A percentile compares a stretch with the other conserved stretches of the same genome.
These are phyloP conservation scores for Sarocladiaceae sp. DNA, from an alignment of 2,329 filamentous ascomycete genomes.

Conservation along the genomic window DNA sequence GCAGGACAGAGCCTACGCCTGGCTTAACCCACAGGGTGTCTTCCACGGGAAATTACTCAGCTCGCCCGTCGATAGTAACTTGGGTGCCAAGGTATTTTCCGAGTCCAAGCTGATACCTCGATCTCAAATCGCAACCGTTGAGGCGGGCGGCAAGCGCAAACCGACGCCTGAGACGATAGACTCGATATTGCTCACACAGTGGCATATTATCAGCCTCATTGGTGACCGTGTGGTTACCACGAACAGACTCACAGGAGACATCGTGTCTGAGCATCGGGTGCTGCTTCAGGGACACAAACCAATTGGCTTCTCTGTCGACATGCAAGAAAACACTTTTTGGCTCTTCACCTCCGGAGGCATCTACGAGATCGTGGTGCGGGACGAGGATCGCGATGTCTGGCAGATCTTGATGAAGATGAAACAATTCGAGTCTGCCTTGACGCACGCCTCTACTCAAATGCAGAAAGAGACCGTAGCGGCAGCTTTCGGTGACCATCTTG, in stretches of 20 bases:
- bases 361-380: constrained; percentile 85
- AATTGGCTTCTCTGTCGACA: constrained; percentile 82
- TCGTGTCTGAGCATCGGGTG: constrained; percentile 81
- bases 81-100: constrained; percentile 71
- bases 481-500: constrained; percentile 84
- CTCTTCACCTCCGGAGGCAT: constrained; percentile 88
- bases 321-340: constrained; percentile 97
- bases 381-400: constrained; percentile 93
- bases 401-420: constrained; percentile 84
- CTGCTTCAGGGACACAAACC: constrained; percentile 74
- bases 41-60: constrained; percentile 78
- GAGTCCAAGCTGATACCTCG: constrained; percentile 74
- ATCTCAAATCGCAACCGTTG: constrained; percentile 66
- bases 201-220: constrained; percentile 83
- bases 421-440: constrained; percentile 83
- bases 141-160: constrained; percentile 61
- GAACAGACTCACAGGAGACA: constrained; percentile 79
- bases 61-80: constrained; percentile 51
- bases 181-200: constrained; percentile 83
- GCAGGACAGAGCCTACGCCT: constrained; percentile 76
- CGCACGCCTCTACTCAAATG: constrained; percentile 72
- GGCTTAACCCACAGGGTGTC: constrained; percentile 83
- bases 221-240: constrained; percentile 79
- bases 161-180: constrained; percentile 68
- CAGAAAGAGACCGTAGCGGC: constrained; percentile 92